phyloP scores from a whole-genome alignment of 495 filamentous ascomycete genomes.

The Hypoxylon lenormandii region DNA sequence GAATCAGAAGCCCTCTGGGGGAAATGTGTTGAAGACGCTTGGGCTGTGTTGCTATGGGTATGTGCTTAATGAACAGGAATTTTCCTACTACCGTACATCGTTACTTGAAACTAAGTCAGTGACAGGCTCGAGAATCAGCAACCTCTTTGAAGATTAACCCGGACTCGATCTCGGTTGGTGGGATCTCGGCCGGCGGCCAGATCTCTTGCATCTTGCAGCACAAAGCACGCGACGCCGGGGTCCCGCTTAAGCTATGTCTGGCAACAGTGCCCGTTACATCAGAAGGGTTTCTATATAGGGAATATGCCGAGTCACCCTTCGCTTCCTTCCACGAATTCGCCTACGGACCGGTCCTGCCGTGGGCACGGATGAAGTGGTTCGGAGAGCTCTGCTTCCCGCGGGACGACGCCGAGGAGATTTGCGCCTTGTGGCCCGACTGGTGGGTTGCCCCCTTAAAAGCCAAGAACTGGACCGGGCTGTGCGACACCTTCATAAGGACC shows the following conservation, averaged over 20 bases:
- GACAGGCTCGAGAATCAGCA: conserved; percentile 51
- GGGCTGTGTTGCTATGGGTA: conserved; percentile 59
- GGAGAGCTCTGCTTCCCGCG: conserved; percentile 49
- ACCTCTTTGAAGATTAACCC: conserved; percentile 57
- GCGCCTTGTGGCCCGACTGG: conserved; percentile 52
- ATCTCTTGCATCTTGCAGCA: conserved; percentile 62
- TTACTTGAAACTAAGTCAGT: conserved; percentile 1
- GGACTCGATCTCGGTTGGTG: conserved; percentile 61
- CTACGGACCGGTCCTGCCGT: conserved; percentile 61
- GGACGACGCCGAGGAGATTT: conserved; percentile 35
- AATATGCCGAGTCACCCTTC: conserved; percentile 60
- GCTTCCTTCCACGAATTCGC: conserved; percentile 59
- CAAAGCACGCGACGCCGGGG: conserved; percentile 61
- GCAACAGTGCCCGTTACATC: conserved; percentile 59
- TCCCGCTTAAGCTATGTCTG: conserved; percentile 58
- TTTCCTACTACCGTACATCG: not conserved
- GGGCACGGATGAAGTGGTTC: conserved; percentile 63
- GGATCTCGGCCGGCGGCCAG: conserved; percentile 63
- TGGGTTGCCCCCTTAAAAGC: conserved; percentile 57
- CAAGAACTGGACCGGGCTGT: conserved; percentile 57
- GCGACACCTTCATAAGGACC: conserved; percentile 63
- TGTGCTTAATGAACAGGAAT: conserved; percentile 6
- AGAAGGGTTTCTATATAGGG: conserved; percentile 55
- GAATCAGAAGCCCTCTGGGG: conserved; percentile 58
- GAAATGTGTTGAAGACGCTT: conserved; percentile 62